A percentile compares a stretch with the other conserved stretches of the same genome.
These are phyloP conservation scores for Cardamine resedifolia DNA, from an alignment of 345 rosid genomes.

Conservation along the genomic window DNA sequence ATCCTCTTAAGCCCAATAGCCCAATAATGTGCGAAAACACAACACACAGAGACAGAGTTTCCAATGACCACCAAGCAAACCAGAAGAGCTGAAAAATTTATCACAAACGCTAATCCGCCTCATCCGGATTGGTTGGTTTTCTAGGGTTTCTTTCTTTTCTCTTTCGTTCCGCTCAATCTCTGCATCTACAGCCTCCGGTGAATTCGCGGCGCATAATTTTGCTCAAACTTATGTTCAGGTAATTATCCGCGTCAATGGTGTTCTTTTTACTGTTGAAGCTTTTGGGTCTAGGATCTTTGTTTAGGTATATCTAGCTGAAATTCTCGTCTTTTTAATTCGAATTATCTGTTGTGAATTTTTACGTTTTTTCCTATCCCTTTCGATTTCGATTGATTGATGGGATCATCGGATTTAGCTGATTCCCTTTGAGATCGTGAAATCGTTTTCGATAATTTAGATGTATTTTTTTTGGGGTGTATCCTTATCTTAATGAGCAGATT, in stretches of 20 bases:
- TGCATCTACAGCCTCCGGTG: conserved; percentile 11
- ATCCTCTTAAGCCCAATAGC: conserved; percentile 1
- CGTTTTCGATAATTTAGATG: not conserved
- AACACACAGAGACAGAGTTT: conserved; percentile 14
- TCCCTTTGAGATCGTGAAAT: not conserved
- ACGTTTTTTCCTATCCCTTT: not conserved
- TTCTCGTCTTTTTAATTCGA: not conserved
- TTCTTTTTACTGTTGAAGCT: not conserved
- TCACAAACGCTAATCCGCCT: conserved; percentile 29
- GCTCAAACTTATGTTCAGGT: not conserved
- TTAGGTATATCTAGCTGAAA: not conserved
- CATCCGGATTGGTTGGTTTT: conserved; percentile 11
- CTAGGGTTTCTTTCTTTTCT: conserved; percentile 28
- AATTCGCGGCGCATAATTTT: not conserved
- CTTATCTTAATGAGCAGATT: not conserved
- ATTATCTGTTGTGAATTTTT: not conserved
- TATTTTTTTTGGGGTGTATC: not conserved
- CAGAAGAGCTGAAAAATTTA: not conserved
- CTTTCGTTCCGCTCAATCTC: conserved; percentile 10
- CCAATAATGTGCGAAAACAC: conserved; percentile 8
- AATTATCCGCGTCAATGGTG: not conserved
- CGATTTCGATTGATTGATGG: not conserved
- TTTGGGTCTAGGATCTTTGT: not conserved
- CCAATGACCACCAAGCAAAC: conserved; percentile 1
- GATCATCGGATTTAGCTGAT: not conserved